These are phyloP conservation scores for Orbilia blumenaviensis DNA, from an alignment of 2,329 filamentous ascomycete species.

Conservation along the genomic window DNA sequence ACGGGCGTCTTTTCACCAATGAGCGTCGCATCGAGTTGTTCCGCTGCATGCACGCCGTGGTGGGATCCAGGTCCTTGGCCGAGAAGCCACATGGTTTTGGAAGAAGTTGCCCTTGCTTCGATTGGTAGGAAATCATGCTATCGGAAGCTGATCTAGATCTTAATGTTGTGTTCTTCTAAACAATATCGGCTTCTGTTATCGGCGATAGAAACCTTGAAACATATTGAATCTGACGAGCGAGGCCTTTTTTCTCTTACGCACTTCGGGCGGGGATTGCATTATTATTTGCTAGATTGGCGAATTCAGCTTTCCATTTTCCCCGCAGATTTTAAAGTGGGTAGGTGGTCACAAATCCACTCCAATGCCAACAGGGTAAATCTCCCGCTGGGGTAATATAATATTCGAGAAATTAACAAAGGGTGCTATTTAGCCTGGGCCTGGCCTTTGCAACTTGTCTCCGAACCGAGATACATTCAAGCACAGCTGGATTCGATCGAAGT, in stretches of 20 bases:
- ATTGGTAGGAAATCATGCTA: constrained; percentile 7
- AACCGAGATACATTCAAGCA: too few relatives aligned
- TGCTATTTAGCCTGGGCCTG: constrained; percentile 14
- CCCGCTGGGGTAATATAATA: neutral
- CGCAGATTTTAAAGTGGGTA: constrained; percentile 21
- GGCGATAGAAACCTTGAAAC: neutral
- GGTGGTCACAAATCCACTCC: neutral
- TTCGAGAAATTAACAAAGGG: constrained; percentile 10
- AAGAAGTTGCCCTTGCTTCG: constrained; percentile 30
- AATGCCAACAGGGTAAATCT: neutral
- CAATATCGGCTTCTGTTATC: constrained; percentile 24
- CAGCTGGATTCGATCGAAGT: too few relatives aligned
- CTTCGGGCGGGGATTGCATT: neutral
- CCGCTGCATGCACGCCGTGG: constrained; percentile 41
- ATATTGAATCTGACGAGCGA: neutral
- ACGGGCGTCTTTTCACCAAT: constrained; percentile 27
- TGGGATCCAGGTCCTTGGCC: constrained; percentile 17
- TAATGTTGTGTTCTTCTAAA: neutral
- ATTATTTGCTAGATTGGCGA: constrained; percentile 46
- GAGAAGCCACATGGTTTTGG: constrained; percentile 39
- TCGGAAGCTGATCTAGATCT: constrained; percentile 7
- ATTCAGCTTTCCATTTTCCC: constrained; percentile 10
- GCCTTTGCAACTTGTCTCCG: too few relatives aligned
- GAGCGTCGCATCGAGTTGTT: constrained; percentile 16
- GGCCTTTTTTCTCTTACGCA: too few relatives aligned